Evolutionary conservation across 768 basidiomycete genomes (phyloP), one percentile per base, ranked within the genome.

Genomic region (Mrakia hoshinonis): DNA sequence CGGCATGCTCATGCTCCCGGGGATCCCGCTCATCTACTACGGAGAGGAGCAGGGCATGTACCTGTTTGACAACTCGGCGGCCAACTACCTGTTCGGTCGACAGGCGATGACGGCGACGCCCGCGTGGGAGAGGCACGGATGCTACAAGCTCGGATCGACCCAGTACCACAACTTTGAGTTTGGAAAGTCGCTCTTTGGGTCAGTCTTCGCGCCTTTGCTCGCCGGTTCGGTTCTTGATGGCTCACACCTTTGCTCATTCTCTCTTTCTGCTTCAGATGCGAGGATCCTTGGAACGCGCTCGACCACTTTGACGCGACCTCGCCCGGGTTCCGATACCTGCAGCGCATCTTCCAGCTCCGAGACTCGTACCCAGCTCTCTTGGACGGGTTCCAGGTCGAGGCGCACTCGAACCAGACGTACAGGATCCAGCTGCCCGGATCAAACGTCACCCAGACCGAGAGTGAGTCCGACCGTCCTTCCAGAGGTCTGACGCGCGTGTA

Each of bases 141-240:
- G 93, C 79, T 96, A 96, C 79, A 84, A 83, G 70, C 85, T 95
- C 39, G 93, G 93, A 15, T 95, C 93, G 11, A 83, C 85, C 71
- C 93, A 95, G 77, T 96, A 93, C 81, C 95, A 89, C 84, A 92
- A 95, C 80, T 89, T 94, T 85, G 89, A 89, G 1, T 83, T 94
- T 74, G 88, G 89, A 64, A 86, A 86, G 75, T 81, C 89, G 2
- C 77, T 92, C 47, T 81, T 91, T 22, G 93, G 91, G 61, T 58
- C 10, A 36, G 55, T 68, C 9, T 29, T 24, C 11, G 6, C 20
- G 7, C 26, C 46, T 15, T 24, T 48, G 12, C 13, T 48, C 51
- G 24, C 34, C 48, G 20, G 10, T 36, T n/a, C 18, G 24, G 31
- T 43, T 34, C 46, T 52, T 22, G 43, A 12, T 22, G 67, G 29